Base-by-base conservation (phyloP, 345 rosid species). In the Citrus glauca region DNA sequence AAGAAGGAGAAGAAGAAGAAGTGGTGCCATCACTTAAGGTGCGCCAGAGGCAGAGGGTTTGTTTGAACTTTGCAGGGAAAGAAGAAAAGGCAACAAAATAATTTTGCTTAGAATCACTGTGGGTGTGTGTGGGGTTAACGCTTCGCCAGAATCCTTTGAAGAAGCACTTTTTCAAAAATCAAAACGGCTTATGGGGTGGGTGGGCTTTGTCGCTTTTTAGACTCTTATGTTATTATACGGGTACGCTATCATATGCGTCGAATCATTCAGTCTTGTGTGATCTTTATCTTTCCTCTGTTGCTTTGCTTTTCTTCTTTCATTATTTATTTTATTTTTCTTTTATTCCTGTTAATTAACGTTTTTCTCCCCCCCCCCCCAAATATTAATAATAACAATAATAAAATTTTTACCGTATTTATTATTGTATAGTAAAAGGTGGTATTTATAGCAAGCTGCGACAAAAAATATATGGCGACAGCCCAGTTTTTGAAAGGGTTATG, bases 221-320 rank as follows among this genome's bases (percentile, higher is more conserved):
- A 66, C 71, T 77, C 69, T 68, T 77, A 42, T 10, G 17, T 61
- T 17, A 22, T 71, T 61, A 75, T 19, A 42, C 78, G 84, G 79
- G 48, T 78, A 32, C 24, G 28, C 22, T 20, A n/a, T 69, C 66
- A 77, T 16, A 48, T 81, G 84, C 78, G 70, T 77, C 40, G 80
- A 85, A 87, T 87, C 84, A 87, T 83, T 85, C 78, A 83, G 73
- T 61, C 77, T 45, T 78, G 73, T 66, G 82, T 70, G 53, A 67
- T 78, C 73, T 63, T 63, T 67, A 62, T 78, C 69, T 80, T 67
- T 72, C 42, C 67, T 42, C 66, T 37, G 66, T 72, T 75, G 70
- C 7, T 53, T 53, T 48, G 19, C 17, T 70, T 33, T 33, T 7
- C 37, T 35, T 76, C 7, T 72, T 45, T n/a, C 19, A 3, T 32